A percentile compares a stretch with the other conserved stretches of the same genome.
These are phyloP conservation scores for Ophiostoma ips DNA, from an alignment of 2,329 filamentous ascomycete species.

Conservation along the genomic window DNA sequence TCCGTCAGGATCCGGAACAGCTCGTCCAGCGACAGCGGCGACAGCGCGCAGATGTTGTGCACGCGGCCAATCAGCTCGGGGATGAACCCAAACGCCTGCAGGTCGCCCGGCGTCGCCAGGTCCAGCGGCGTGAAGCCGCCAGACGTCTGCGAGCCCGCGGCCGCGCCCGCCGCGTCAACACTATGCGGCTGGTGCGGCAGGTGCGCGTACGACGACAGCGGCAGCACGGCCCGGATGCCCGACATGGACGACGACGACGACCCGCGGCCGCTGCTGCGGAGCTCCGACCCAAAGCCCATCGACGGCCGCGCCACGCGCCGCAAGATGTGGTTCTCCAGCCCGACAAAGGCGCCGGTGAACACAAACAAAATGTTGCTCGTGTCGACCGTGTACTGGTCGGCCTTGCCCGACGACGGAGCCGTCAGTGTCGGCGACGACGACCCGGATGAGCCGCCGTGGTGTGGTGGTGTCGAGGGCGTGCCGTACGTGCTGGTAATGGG, in stretches of 20 bases:
- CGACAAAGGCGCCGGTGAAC: constrained; percentile 89
- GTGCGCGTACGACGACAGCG: constrained; percentile 44
- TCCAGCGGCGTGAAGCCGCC: constrained; percentile 46
- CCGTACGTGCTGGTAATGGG: constrained; percentile 41
- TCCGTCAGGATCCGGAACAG: constrained; percentile 85
- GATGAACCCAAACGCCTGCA: constrained; percentile 81
- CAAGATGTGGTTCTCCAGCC: constrained; percentile 74
- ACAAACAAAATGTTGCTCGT: constrained; percentile 97
- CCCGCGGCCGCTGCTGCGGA: constrained; percentile 45
- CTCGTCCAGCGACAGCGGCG: constrained; percentile 51
- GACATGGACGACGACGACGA: constrained; percentile 34
- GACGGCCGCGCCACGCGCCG: constrained; percentile 73
- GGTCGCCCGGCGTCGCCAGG: constrained; percentile 58
- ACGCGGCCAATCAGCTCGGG: constrained; percentile 93
- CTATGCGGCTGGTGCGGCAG: constrained; percentile 40
- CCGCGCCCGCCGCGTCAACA: constrained; percentile 16
- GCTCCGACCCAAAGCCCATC: constrained; percentile 81
- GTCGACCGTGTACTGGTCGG: constrained; percentile 60
- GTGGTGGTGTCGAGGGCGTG: constrained; percentile 26
- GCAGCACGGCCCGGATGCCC: constrained; percentile 43
- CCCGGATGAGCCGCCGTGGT: background rate
- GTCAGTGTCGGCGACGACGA: constrained; percentile 30
- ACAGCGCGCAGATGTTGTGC: constrained; percentile 76
- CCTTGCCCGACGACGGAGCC: constrained; percentile 33
- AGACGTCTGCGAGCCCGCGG: background rate